Percentiles rank a stretch among this genome's conserved stretches.
Conservation (phyloP, 2,329 filamentous ascomycete genomes). For the Sordariomycetes sp. region DNA sequence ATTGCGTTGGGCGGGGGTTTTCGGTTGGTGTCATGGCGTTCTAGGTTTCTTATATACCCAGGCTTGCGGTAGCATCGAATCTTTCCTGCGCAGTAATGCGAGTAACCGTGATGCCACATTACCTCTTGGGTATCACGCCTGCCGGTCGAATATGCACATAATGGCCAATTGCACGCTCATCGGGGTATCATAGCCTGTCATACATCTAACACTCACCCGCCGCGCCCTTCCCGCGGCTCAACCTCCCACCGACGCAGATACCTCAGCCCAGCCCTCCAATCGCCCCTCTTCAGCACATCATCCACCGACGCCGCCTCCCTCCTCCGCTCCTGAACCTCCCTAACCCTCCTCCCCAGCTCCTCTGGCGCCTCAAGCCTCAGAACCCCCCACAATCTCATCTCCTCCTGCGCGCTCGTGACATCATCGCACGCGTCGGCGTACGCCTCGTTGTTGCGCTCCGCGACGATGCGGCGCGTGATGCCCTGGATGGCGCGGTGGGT, state of each 20-base stretch:
- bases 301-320: background rate
- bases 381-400: slow-evolving; percentile 28
- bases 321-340: background rate
- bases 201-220: background rate
- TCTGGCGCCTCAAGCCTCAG: slow-evolving; percentile 1
- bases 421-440: slow-evolving; percentile 28
- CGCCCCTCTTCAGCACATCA: slow-evolving; percentile 14
- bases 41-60: background rate
- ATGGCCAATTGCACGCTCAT: too few relatives aligned
- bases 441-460: slow-evolving; percentile 26
- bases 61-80: background rate
- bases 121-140: background rate
- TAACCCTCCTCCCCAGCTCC: background rate
- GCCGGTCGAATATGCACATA: background rate
- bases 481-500: slow-evolving; percentile 19
- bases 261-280: slow-evolving; percentile 23
- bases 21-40: background rate
- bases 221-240: background rate
- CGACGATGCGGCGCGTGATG: slow-evolving; percentile 22
- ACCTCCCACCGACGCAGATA: slow-evolving; percentile 30
- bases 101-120: background rate
- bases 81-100: background rate
- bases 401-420: slow-evolving; percentile 23
- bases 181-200: background rate
- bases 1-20: background rate